Evolutionary conservation across 768 basidiomycete species (phyloP).

Genomic region (Pleurotus platypus): DNA sequence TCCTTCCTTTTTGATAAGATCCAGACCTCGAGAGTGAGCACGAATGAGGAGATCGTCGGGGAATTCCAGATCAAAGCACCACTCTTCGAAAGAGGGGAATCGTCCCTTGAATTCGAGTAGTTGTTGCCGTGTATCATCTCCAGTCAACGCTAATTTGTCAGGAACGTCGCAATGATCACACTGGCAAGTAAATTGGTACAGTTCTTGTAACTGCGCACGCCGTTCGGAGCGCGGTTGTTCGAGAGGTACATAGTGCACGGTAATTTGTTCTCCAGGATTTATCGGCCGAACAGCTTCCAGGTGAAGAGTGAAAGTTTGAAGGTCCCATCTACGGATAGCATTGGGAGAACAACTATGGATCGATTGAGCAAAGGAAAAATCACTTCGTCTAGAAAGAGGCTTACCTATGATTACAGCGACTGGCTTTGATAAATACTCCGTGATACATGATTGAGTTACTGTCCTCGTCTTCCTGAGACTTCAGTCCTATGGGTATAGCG

Average conservation of each 20-base stretch:
- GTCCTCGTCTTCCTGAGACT: conserved; percentile 18
- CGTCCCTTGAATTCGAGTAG: conserved; percentile 23
- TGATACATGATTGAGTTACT: conserved; percentile 27
- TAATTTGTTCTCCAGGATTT: conserved; percentile 30
- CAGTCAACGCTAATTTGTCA: conserved; percentile 12
- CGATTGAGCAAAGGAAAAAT: neutral
- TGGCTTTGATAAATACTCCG: conserved; percentile 31
- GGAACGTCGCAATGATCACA: conserved; percentile 24
- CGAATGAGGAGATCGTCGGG: conserved; percentile 25
- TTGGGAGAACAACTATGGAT: conserved; percentile 35
- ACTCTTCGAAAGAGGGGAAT: conserved; percentile 28
- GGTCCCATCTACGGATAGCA: conserved; percentile 34
- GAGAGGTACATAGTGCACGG: conserved; percentile 29
- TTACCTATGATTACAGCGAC: conserved; percentile 39
- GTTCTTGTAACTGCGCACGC: conserved; percentile 14
- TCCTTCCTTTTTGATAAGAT: conserved; percentile 28
- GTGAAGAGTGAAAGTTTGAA: conserved; percentile 23
- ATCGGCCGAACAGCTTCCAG: conserved; percentile 33
- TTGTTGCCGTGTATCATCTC: conserved; percentile 25
- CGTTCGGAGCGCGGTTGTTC: conserved; percentile 19
- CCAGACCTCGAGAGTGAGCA: conserved; percentile 25
- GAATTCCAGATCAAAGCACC: conserved; percentile 25
- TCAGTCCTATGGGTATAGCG: conserved; percentile 26
- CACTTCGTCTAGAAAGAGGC: neutral
- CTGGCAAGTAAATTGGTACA: conserved; percentile 29